phyloP scores from a whole-genome alignment of 495 filamentous ascomycete species.

The Choiromyces venosus region DNA sequence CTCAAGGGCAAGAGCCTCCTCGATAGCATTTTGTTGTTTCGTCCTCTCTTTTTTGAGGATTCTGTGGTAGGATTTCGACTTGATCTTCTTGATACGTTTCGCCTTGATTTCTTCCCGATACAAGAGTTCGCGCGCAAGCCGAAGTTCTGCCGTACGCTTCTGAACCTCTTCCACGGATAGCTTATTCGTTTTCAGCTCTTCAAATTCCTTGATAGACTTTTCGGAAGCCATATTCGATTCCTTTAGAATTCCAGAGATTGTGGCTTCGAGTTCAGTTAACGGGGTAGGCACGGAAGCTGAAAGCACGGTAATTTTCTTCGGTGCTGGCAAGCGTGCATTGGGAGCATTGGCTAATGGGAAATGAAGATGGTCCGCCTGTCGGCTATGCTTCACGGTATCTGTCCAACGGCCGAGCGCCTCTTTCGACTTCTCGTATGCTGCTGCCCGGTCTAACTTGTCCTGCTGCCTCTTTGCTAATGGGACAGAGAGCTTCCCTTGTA shows the following conservation, averaged over 20 bases:
- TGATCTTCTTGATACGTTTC: constrained; percentile 96
- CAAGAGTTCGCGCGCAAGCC: constrained; percentile 73
- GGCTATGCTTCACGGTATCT: constrained; percentile 89
- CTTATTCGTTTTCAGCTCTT: constrained; percentile 62
- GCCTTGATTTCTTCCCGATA: constrained; percentile 85
- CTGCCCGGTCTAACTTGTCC: constrained; percentile 75
- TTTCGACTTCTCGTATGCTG: constrained; percentile 84
- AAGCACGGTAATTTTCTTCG: constrained; percentile 47
- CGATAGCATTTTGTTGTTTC: constrained; percentile 63
- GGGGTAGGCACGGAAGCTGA: constrained; percentile 51
- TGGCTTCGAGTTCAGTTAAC: constrained; percentile 71
- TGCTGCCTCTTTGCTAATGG: constrained; percentile 86
- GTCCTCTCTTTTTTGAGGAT: constrained; percentile 84
- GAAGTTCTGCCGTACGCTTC: constrained; percentile 66
- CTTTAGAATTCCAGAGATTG: constrained; percentile 78
- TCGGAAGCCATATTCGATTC: constrained; percentile 58
- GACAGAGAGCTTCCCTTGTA: constrained; percentile 69
- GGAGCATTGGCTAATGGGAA: constrained; percentile 79
- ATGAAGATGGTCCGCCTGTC: constrained; percentile 82
- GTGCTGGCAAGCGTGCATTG: constrained; percentile 49
- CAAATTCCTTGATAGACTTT: constrained; percentile 60
- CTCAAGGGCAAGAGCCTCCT: constrained; percentile 58
- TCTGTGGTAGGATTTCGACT: constrained; percentile 85
- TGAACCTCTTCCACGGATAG: constrained; percentile 66
- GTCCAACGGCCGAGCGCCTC: constrained; percentile 85